These are phyloP conservation scores for Corymbia calophylla DNA, from an alignment of 441 rosid genomes.

Conservation along the genomic window DNA sequence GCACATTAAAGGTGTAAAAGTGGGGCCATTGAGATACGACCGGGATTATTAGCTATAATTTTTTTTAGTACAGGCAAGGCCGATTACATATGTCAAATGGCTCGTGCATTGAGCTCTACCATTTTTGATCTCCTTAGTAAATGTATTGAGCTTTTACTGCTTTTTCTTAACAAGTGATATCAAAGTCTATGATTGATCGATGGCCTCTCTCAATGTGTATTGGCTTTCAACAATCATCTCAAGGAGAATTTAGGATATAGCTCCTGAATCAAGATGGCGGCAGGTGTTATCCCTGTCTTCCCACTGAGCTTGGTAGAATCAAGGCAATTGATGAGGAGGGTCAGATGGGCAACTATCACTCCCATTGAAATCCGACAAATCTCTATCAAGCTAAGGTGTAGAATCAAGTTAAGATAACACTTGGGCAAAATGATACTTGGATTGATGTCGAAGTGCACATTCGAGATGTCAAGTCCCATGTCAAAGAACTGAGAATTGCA, in stretches of 20 bases:
- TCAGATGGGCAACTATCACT: not conserved
- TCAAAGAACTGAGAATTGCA: accelerated
- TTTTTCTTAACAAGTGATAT: accelerated
- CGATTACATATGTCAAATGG: accelerated
- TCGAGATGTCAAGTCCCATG: accelerated
- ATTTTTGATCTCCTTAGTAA: not conserved
- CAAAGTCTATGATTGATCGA: not conserved
- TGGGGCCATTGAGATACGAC: accelerated
- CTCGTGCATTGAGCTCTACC: not conserved
- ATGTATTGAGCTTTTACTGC: accelerated
- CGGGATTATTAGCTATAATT: not conserved
- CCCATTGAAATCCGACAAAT: not conserved
- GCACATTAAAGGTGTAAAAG: not conserved
- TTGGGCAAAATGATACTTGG: accelerated
- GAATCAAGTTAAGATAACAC: accelerated
- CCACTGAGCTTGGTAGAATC: accelerated
- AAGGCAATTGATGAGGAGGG: not conserved
- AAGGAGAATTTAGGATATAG: not conserved
- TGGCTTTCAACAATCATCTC: not conserved
- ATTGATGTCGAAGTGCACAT: accelerated
- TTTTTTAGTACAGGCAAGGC: not conserved
- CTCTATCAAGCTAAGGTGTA: accelerated
- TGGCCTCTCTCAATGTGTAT: not conserved
- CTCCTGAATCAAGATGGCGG: not conserved
- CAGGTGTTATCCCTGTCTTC: not conserved